Evolutionary conservation across 306 rosid genomes (phyloP).

Genomic region (Pyrus pyrifolia): DNA sequence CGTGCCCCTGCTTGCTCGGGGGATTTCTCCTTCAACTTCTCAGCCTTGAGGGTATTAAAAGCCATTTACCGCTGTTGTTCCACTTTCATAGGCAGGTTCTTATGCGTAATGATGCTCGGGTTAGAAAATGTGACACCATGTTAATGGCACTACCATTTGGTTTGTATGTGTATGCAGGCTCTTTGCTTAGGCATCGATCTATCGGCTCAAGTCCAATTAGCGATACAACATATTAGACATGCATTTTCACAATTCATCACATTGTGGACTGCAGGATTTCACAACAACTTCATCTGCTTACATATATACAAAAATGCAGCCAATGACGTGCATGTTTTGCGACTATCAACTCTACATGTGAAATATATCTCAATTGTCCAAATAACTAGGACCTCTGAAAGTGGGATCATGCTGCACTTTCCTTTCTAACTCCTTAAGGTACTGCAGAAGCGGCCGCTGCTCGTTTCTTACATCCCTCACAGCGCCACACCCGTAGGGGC

Average conservation of each 20-base stretch:
- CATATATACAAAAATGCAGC: slow-evolving; percentile 5
- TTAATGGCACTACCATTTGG: too few species aligned
- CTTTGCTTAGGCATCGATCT: too few species aligned
- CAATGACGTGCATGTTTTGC: not conserved
- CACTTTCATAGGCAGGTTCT: too few species aligned
- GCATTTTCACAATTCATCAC: not conserved
- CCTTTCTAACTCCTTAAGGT: slow-evolving; percentile 73
- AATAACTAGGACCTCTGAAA: slow-evolving; percentile 46
- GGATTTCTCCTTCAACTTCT: too few species aligned
- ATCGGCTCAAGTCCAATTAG: too few species aligned
- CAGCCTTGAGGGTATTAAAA: too few species aligned
- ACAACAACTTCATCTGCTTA: slow-evolving; percentile 26
- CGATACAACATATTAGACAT: too few species aligned
- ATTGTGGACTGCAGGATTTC: not conserved
- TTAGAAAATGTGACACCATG: too few species aligned
- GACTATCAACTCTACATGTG: not conserved
- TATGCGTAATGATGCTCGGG: too few species aligned
- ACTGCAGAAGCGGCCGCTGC: slow-evolving; percentile 62
- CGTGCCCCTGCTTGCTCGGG: too few species aligned
- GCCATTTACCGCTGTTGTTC: too few species aligned
- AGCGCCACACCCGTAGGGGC: slow-evolving; percentile 51
- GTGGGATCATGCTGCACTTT: slow-evolving; percentile 59
- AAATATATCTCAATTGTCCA: slow-evolving; percentile 41
- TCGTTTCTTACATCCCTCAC: slow-evolving; percentile 55
- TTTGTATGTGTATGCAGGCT: too few species aligned